Percentiles rank a stretch among this genome's conserved stretches.
Conservation (phyloP, 768 basidiomycete species). For the Megacollybia marginata region DNA sequence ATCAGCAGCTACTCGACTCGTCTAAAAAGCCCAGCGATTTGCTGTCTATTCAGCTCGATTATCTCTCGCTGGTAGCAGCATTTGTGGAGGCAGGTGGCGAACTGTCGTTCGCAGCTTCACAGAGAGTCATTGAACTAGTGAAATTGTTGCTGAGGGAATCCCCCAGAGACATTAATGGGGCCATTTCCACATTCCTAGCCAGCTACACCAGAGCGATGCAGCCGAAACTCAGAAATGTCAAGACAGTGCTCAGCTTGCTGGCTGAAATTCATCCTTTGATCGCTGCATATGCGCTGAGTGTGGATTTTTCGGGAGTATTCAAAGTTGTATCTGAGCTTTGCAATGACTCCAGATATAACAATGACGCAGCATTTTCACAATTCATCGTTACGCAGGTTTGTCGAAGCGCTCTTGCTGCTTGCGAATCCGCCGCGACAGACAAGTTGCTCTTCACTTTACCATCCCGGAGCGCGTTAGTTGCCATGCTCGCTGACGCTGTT, state of each 20-base stretch:
- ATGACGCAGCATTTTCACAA: constrained; percentile 42
- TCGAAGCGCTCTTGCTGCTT: constrained; percentile 37
- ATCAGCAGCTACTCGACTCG: constrained; percentile 30
- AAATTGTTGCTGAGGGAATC: constrained; percentile 51
- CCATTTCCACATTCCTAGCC: constrained; percentile 44
- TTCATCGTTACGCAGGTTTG: constrained; percentile 40
- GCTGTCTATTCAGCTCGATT: constrained; percentile 56
- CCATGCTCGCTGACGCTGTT: constrained; percentile 35
- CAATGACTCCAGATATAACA: constrained; percentile 38
- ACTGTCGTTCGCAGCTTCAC: constrained; percentile 29
- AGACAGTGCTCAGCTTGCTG: constrained; percentile 45
- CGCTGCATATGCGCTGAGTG: constrained; percentile 33
- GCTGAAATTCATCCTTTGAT: constrained; percentile 50
- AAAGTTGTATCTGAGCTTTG: constrained; percentile 40
- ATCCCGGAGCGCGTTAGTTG: constrained; percentile 31
- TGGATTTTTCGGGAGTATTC: constrained; percentile 56
- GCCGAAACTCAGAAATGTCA: constrained; percentile 33
- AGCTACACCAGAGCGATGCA: constrained; percentile 48
- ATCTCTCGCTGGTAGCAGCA: constrained; percentile 43
- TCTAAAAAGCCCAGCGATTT: constrained; percentile 47
- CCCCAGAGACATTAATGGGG: constrained; percentile 25
- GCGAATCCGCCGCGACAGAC: constrained; percentile 35
- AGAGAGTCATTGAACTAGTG: constrained; percentile 46
- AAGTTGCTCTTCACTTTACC: constrained; percentile 31
- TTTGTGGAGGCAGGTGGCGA: constrained; percentile 47